A percentile compares a stretch with the other conserved stretches of the same genome.
Evolutionary conservation across 164 flowering plant species (phyloP).

Genomic region (Magnolia officinalis): DNA sequence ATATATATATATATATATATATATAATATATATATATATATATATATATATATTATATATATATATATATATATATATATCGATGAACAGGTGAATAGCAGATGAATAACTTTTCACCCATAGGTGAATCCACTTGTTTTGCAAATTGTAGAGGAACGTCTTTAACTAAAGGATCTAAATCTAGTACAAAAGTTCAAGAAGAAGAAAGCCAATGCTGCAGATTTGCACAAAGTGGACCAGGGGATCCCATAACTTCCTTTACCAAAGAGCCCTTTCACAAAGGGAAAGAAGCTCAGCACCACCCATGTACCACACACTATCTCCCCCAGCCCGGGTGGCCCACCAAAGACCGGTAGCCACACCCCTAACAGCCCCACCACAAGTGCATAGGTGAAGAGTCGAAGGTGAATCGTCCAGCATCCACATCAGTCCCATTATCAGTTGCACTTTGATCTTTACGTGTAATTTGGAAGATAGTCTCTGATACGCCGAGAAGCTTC

Average conservation of each 20-base stretch:
- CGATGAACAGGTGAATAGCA: no score
- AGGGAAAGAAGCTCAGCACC: conserved; percentile 38
- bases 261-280: conserved; percentile 44
- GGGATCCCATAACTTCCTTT: conserved; percentile 59
- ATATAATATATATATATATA: no score
- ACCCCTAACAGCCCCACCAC: conserved; percentile 11
- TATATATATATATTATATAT: no score
- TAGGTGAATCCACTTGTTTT: no score
- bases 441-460: conserved; percentile 28
- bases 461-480: conserved; percentile 46
- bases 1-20: no score
- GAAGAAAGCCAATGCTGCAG: conserved; percentile 26
- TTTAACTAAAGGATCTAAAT: neutral
- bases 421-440: neutral
- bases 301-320: conserved; percentile 31
- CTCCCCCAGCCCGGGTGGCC: conserved; percentile 30
- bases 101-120: no score
- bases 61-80: no score
- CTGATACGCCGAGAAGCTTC: conserved; percentile 43
- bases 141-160: conserved; percentile 1
- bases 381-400: conserved; percentile 39
- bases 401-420: conserved; percentile 38
- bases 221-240: conserved; percentile 30
- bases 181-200: conserved; percentile 25
- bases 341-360: neutral